phyloP scores from a whole-genome alignment of 106 monocot genomes.

The Dendrobium nobile region DNA sequence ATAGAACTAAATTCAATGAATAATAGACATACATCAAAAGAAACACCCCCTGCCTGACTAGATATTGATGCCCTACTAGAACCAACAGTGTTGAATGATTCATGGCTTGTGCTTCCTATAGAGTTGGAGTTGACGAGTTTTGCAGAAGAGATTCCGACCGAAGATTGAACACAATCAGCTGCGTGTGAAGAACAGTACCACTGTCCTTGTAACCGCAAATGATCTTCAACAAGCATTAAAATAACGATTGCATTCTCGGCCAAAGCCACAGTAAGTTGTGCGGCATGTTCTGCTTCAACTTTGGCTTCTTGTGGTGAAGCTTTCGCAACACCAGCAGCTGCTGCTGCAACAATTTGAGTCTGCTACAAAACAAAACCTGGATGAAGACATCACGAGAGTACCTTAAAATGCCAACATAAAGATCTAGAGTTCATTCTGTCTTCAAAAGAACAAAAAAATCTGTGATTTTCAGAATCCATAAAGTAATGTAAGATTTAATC shows the following conservation, averaged over 20 bases:
- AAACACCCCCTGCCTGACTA: slow-evolving; percentile 67
- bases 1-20: background rate
- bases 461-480: slow-evolving; percentile 2
- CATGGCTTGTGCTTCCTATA: slow-evolving; percentile 30
- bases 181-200: slow-evolving; percentile 33
- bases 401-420: background rate
- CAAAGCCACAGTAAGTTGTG: slow-evolving; percentile 82
- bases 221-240: slow-evolving; percentile 98
- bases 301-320: slow-evolving; percentile 85
- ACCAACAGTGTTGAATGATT: slow-evolving; percentile 29
- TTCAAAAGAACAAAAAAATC: background rate
- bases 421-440: background rate
- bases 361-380: slow-evolving; percentile 47
- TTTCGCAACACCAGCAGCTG: slow-evolving; percentile 87
- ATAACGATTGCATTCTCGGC: slow-evolving; percentile 98
- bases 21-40: slow-evolving; percentile 72
- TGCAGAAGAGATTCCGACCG: slow-evolving; percentile 29
- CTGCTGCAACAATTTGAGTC: slow-evolving; percentile 98
- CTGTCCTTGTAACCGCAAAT: slow-evolving; percentile 83
- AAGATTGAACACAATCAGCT: slow-evolving; percentile 26
- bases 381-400: slow-evolving; percentile 25
- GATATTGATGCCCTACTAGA: slow-evolving; percentile 44
- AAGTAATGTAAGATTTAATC: background rate
- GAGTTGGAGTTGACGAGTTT: slow-evolving; percentile 45
- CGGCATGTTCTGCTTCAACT: slow-evolving; percentile 81